A percentile compares a stretch with the other conserved stretches of the same genome.
phyloP scores from a whole-genome alignment of 75 land plant species.

The Picea sitchensis region DNA sequence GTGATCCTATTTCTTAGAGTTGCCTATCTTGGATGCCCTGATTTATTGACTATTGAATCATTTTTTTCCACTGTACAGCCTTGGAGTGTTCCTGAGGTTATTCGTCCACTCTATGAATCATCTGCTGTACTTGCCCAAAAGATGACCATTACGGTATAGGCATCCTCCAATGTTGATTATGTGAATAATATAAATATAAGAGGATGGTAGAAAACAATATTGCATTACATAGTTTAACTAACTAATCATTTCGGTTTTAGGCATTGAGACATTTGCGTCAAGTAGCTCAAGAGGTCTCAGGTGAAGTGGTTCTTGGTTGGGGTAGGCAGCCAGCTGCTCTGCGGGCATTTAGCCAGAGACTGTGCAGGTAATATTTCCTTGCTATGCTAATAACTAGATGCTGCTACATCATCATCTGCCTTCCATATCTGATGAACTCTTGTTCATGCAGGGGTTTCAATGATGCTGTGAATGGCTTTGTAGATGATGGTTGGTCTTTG shows the following conservation, averaged over 20 bases:
- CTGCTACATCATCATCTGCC: not conserved
- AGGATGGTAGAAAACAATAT: too few relatives aligned
- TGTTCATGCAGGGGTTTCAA: constrained; percentile 81
- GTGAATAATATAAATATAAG: too few relatives aligned
- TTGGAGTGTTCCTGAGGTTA: constrained; percentile 87
- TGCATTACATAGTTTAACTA: not conserved
- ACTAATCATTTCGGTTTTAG: too few relatives aligned
- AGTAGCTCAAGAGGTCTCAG: constrained; percentile 76
- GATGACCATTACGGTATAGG: constrained; percentile 77
- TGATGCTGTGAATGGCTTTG: constrained; percentile 96
- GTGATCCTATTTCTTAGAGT: too few relatives aligned
- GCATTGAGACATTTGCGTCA: constrained; percentile 46
- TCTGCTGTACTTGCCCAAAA: constrained; percentile 92
- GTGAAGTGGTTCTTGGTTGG: constrained; percentile 62
- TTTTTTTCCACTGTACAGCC: constrained; percentile 32
- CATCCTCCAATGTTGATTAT: not conserved
- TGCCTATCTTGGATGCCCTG: too few relatives aligned
- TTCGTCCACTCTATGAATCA: constrained; percentile 93
- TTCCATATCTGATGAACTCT: too few relatives aligned
- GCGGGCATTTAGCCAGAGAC: constrained; percentile 76
- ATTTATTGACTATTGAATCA: not conserved
- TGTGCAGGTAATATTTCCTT: constrained; percentile 49
- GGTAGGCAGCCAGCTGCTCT: constrained; percentile 83
- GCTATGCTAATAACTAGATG: not conserved
- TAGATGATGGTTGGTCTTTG: constrained; percentile 99